A percentile compares a stretch with the other conserved stretches of the same genome.
Evolutionary conservation across 345 rosid genomes (phyloP).

Genomic region (Firmiana major): DNA sequence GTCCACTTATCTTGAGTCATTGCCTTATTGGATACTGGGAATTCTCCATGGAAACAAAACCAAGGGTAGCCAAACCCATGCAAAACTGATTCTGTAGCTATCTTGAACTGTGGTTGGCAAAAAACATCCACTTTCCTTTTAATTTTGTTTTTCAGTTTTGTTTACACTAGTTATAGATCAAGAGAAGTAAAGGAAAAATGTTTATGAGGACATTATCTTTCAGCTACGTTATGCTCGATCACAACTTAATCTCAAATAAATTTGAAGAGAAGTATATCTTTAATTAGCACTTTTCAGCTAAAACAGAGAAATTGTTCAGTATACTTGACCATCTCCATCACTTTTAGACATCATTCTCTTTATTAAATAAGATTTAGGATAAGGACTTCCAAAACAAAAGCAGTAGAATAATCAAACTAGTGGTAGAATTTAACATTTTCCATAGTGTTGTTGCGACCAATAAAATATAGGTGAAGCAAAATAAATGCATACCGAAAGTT

Average conservation of each 20-base stretch:
- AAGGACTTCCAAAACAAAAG: background rate
- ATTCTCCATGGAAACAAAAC: background rate
- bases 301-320: background rate
- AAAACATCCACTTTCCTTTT: too few relatives aligned
- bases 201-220: background rate
- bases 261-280: too few relatives aligned
- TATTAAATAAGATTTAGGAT: background rate
- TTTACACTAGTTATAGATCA: background rate
- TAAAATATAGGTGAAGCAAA: background rate
- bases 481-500: conserved; percentile 55
- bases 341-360: background rate
- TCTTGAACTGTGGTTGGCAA: background rate
- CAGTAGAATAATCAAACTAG: background rate
- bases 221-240: background rate
- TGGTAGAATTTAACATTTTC: background rate
- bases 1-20: background rate
- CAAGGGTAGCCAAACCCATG: background rate
- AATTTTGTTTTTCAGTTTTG: background rate
- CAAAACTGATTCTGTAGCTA: background rate
- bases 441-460: background rate
- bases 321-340: background rate
- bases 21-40: background rate
- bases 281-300: background rate
- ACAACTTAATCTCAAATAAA: background rate
- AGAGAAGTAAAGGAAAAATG: too few relatives aligned